These are phyloP conservation scores for Citrus maxima DNA, from an alignment of 345 rosid species.

Conservation along the genomic window DNA sequence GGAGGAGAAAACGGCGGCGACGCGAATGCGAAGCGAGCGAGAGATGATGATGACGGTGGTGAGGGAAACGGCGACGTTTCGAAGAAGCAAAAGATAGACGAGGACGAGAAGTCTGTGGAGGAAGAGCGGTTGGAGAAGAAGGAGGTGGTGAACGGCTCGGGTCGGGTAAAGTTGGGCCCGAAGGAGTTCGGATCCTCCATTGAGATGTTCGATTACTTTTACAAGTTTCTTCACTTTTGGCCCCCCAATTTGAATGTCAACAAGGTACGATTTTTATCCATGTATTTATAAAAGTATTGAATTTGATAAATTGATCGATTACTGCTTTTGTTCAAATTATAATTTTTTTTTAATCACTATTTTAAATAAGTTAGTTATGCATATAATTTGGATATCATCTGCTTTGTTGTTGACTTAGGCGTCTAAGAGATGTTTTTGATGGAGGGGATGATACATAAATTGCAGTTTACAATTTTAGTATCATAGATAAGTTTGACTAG, in stretches of 20 bases:
- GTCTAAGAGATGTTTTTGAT: not conserved
- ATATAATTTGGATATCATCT: not conserved
- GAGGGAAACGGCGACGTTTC: conserved; percentile 28
- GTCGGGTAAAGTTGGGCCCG: conserved; percentile 59
- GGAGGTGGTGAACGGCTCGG: conserved; percentile 23
- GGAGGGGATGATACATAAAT: not conserved
- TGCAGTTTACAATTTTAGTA: not conserved
- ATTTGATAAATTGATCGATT: not conserved
- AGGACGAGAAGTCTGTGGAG: conserved; percentile 26
- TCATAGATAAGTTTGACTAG: not conserved
- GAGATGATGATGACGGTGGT: conserved; percentile 38
- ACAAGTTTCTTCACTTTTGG: conserved; percentile 62
- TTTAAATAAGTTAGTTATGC: not conserved
- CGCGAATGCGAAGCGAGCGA: conserved; percentile 35
- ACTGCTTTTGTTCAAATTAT: not conserved
- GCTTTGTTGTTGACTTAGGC: not conserved
- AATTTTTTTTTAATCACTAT: too few relatives aligned
- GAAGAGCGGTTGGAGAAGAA: conserved; percentile 31
- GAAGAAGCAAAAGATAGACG: conserved; percentile 57
- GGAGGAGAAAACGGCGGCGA: not conserved
- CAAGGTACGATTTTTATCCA: conserved; percentile 36
- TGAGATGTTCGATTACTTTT: conserved; percentile 76
- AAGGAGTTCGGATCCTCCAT: conserved; percentile 72
- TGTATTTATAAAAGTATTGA: not conserved
- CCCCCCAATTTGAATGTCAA: conserved; percentile 59